A percentile compares a stretch with the other conserved stretches of the same genome.
Conservation (phyloP, 2,329 filamentous ascomycete genomes). For the Escovopsis sp. region DNA sequence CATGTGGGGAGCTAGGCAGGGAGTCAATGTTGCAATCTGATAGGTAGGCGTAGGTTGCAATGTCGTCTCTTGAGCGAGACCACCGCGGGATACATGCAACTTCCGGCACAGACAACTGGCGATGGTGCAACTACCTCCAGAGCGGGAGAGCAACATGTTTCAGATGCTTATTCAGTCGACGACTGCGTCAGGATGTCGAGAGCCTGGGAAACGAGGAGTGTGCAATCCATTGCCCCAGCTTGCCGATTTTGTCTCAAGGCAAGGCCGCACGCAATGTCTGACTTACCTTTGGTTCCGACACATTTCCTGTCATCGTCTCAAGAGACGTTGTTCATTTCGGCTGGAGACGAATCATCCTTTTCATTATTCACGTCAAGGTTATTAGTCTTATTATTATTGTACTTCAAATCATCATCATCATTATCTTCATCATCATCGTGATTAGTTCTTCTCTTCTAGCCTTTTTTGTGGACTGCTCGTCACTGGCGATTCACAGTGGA, state of each 20-base stretch:
- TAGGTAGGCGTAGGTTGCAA: neutral
- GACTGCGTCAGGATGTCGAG: conserved; percentile 4
- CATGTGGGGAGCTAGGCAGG: no score
- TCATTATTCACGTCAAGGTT: no score
- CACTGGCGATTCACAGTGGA: no score
- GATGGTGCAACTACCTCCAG: conserved; percentile 11
- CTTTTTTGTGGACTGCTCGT: no score
- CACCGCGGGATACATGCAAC: conserved; percentile 10
- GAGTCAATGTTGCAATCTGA: no score
- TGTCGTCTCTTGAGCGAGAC: conserved; percentile 5
- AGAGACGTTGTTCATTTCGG: neutral
- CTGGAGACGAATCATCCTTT: neutral
- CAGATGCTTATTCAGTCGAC: conserved; percentile 17
- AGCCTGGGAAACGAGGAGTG: conserved; percentile 6
- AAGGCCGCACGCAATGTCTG: conserved; percentile 8
- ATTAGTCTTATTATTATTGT: no score
- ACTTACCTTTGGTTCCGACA: conserved; percentile 1
- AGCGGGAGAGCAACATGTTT: conserved; percentile 11
- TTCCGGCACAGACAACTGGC: conserved; percentile 8
- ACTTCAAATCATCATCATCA: no score
- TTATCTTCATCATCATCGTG: no score
- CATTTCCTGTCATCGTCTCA: neutral
- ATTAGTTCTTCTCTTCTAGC: no score
- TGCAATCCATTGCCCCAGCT: conserved; percentile 7
- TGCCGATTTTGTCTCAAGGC: conserved; percentile 13